Percentiles rank a stretch among this genome's conserved stretches.
Conservation (phyloP, 306 rosid species). For the Dalbergia oliveri region DNA sequence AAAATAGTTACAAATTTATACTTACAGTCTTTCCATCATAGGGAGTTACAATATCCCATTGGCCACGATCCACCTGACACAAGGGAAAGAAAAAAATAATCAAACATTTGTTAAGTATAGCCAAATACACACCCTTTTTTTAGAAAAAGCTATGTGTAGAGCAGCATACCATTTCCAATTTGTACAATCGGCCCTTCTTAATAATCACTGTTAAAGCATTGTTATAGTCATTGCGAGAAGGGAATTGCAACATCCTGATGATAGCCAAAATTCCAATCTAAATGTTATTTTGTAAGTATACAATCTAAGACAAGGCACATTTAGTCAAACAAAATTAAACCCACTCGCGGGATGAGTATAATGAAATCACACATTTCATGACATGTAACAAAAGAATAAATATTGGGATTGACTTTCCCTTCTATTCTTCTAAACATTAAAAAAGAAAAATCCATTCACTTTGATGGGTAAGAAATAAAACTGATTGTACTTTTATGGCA, state of each 20-base stretch:
- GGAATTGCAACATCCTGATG: slow-evolving; percentile 83
- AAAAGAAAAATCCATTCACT: neutral
- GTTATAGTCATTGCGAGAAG: slow-evolving; percentile 44
- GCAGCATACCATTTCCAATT: slow-evolving; percentile 75
- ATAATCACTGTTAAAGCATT: slow-evolving; percentile 49
- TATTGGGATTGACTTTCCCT: slow-evolving; percentile 16
- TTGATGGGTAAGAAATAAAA: slow-evolving; percentile 10
- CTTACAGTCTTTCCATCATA: slow-evolving; percentile 86
- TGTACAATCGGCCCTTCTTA: slow-evolving; percentile 61
- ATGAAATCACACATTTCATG: slow-evolving; percentile 25
- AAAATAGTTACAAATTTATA: slow-evolving; percentile 27
- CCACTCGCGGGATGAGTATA: neutral
- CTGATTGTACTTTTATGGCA: slow-evolving; percentile 3
- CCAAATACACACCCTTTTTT: slow-evolving; percentile 16
- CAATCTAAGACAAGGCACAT: slow-evolving; percentile 7
- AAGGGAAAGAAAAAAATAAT: slow-evolving; percentile 36
- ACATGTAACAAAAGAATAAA: neutral
- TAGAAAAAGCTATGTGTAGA: slow-evolving; percentile 8
- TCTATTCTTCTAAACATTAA: neutral
- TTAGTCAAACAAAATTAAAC: neutral
- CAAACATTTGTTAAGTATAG: slow-evolving; percentile 21
- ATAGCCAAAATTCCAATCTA: slow-evolving; percentile 39
- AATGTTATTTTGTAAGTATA: slow-evolving; percentile 14
- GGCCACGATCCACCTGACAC: slow-evolving; percentile 61
- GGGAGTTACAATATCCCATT: slow-evolving; percentile 70